These are phyloP conservation scores for Voacanga thouarsii DNA, from an alignment of 257 asterid species.

Conservation along the genomic window DNA sequence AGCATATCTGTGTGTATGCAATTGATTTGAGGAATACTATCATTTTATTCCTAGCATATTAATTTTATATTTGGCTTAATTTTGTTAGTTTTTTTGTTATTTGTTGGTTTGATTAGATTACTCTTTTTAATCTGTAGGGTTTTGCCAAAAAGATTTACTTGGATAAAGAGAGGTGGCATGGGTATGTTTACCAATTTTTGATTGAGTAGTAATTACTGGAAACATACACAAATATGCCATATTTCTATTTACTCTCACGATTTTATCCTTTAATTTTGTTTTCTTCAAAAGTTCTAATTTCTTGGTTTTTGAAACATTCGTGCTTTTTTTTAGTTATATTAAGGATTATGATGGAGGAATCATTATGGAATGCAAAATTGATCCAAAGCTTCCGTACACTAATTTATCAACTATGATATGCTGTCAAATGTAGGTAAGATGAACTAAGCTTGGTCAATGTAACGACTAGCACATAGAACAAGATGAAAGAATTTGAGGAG, in stretches of 20 bases:
- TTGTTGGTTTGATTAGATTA: conserved; percentile 13
- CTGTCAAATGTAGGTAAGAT: conserved; percentile 81
- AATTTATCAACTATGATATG: conserved; percentile 97
- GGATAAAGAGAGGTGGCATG: conserved; percentile 97
- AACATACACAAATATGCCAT: neutral
- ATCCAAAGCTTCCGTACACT: conserved; percentile 95
- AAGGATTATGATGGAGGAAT: conserved; percentile 98
- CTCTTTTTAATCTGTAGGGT: conserved; percentile 55
- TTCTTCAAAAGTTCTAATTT: conserved; percentile 3
- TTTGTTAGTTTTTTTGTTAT: neutral
- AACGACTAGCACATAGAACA: neutral
- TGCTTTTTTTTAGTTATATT: conserved; percentile 56
- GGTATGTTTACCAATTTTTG: conserved; percentile 49
- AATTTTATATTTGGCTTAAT: neutral
- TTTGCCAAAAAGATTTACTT: conserved; percentile 89
- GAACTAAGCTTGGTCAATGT: conserved; percentile 5
- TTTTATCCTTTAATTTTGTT: too few species aligned
- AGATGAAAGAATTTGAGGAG: too few species aligned
- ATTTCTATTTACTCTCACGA: neutral
- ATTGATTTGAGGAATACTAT: neutral
- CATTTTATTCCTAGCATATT: neutral
- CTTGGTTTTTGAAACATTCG: conserved; percentile 10
- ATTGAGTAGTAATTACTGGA: conserved; percentile 4
- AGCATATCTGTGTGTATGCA: neutral
- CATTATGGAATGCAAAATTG: conserved; percentile 97